Evolutionary conservation across 1,139 yeast species (phyloP), one percentile per base, ranked within the genome.

Genomic region (Yamadazyma kanchanaburiensis): DNA sequence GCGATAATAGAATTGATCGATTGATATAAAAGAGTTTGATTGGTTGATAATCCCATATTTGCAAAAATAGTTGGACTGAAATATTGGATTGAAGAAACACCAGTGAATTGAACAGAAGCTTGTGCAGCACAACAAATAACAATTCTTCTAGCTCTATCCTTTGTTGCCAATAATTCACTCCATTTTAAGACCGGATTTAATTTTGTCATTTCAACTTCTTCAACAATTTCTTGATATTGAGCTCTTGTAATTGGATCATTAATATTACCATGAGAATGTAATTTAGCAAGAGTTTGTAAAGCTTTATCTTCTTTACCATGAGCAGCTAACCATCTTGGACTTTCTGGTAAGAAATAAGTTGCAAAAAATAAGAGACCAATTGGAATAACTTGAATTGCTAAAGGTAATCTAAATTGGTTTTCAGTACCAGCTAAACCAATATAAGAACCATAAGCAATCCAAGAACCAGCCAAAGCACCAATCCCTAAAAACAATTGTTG

Each of bases 61-160:
- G 34, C 37, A 31, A 49, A 50, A 25, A 50, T 49, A 8, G 38
- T 35, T 25, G 52, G 52, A 7, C 87, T 85, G 49, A 78, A 80
- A 52, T 81, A 81, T 49, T 80, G 80, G 38, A 80, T 80, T 46
- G 81, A 80, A 47, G 81, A 80, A 39, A 80, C 80, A n/a, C 88
- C 87, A 1, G 83, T 72, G 46, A 80, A 70, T 56, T 80, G 88
- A 16, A 41, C 44, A 17, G 45, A 39, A 4, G 45, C 46, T 28
- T 42, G 46, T 20, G 41, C 30, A 4, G 42, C 40, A 30, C 43
- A 39, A 35, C 33, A 23, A 14, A 42, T 24, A 6, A 40, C 23
- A 12, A 38, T 35, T 32, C 46, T 33, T 33, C 39, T 34, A 5
- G 46, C 39, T 27, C 37, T 45, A 38, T 27, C 44, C 38, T 26